Evolutionary conservation across 805 yeast genomes (phyloP).

Genomic region (Saccharomycopsis olivae): DNA sequence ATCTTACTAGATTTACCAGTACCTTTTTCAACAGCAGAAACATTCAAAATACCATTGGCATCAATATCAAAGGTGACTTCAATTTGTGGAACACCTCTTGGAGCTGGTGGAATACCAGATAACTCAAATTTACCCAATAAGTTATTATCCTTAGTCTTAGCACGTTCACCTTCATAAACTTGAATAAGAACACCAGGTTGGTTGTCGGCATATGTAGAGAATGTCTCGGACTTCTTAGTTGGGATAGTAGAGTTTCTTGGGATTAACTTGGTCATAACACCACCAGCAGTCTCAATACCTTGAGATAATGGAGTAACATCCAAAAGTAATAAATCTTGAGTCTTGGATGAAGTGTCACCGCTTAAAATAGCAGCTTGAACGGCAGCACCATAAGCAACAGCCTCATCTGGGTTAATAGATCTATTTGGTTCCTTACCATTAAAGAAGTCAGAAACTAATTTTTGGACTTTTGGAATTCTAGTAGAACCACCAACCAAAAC

Average conservation of each 20-base stretch:
- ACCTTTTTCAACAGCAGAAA: constrained; percentile 94
- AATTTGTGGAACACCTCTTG: constrained; percentile 97
- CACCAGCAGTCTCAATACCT: constrained; percentile 99
- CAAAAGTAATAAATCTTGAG: constrained; percentile 86
- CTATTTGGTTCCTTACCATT: constrained; percentile 96
- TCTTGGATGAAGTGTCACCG: constrained; percentile 93
- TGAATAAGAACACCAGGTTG: constrained; percentile 98
- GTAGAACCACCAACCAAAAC: constrained; percentile 97
- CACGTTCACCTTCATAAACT: constrained; percentile 98
- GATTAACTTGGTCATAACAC: constrained; percentile 96
- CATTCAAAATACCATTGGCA: constrained; percentile 96
- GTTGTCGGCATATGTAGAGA: constrained; percentile 95
- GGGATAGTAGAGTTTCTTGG: constrained; percentile 97
- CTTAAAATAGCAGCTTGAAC: constrained; percentile 95
- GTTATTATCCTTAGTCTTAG: constrained; percentile 92
- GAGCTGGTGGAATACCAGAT: constrained; percentile 95
- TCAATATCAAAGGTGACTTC: constrained; percentile 96
- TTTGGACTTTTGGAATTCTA: constrained; percentile 95
- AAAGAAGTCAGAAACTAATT: constrained; percentile 91
- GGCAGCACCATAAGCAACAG: constrained; percentile 99
- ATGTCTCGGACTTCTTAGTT: constrained; percentile 92
- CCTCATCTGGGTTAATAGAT: constrained; percentile 97
- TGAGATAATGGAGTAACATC: constrained; percentile 96
- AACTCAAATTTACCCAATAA: constrained; percentile 94
- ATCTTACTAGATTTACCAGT: constrained; percentile 96